Evolutionary conservation across 116 monocot genomes (phyloP), one percentile per base, ranked within the genome.

Genomic region (Iris pallida): DNA sequence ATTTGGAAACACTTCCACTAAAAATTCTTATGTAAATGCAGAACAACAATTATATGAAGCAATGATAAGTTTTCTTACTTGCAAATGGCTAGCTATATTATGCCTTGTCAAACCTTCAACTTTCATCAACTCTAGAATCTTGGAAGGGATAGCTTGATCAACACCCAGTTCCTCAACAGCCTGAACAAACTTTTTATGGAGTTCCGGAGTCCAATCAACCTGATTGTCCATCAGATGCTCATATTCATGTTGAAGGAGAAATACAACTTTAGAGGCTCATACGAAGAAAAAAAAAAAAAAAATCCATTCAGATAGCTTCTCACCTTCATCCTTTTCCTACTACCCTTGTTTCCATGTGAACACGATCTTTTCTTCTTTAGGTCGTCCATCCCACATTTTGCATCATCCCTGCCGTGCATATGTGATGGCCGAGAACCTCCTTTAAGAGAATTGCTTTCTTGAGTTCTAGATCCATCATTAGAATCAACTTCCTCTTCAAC

Each of bases 161-260:
- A 97, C 74, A 1, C 97, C 97, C 20, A 97, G 78, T 63, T 87
- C 85, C 65, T 97, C 90, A 46, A 92, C 89, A 5, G 89, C 97
- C 61, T 92, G 71, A 58, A 92, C 87, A 65, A 92, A 97, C 65
- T 61, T 66, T 57, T 60, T 75, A 40, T 97, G 97, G 61, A 97
- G 61, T 13, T 92, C 97, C n/a, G 87, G 85, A 9, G 97, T 87
- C 97, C 97, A 97, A 59, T 97, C 97, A 42, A 97, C 87, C 97
- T 97, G 68, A 45, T 57, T 18, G 57, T 55, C 47, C 48, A 64
- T 65, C 8, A 63, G 55, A 57, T 46, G 4, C 47, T 47, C 15
- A 15, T 51, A 51, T 51, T 57, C 8, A 6, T 55, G 17, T 17
- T 17, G 55, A 55, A 17, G 55, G 55, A 18, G 18, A 55, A 3